A percentile compares a stretch with the other conserved stretches of the same genome.
These are phyloP conservation scores for Carex littledalei DNA, from an alignment of 176 grass and related monocot species.

Conservation along the genomic window DNA sequence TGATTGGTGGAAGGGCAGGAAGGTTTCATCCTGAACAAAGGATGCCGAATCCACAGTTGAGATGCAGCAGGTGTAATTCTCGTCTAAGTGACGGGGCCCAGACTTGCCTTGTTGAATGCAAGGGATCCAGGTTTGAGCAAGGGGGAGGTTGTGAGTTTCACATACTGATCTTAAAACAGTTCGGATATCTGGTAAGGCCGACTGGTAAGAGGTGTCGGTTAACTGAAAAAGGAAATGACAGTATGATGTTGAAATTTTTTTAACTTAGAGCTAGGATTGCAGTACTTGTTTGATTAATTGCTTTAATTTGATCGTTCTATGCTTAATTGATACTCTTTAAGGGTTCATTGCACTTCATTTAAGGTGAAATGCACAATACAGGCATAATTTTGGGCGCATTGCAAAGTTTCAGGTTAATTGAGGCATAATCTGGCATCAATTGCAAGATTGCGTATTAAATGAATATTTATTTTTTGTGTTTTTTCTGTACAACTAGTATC, in stretches of 20 bases:
- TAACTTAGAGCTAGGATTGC: neutral
- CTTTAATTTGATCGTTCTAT: neutral
- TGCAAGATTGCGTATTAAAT: neutral
- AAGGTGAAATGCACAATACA: neutral
- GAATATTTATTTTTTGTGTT: neutral
- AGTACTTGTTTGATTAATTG: neutral
- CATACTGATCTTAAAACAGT: slow-evolving; percentile 62
- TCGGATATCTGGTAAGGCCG: slow-evolving; percentile 48
- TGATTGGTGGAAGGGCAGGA: slow-evolving; percentile 68
- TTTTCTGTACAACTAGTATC: neutral
- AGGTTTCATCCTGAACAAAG: slow-evolving; percentile 37
- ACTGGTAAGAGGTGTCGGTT: slow-evolving; percentile 43
- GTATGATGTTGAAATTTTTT: neutral
- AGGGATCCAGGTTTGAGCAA: slow-evolving; percentile 90
- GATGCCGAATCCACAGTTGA: slow-evolving; percentile 75
- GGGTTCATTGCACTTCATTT: neutral
- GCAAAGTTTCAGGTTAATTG: neutral
- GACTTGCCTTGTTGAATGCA: slow-evolving; percentile 67
- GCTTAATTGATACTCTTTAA: neutral
- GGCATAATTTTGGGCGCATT: neutral
- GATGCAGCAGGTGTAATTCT: slow-evolving; percentile 60
- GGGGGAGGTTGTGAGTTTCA: slow-evolving; percentile 50
- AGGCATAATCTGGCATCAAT: neutral
- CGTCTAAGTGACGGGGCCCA: slow-evolving; percentile 63
- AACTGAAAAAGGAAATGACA: slow-evolving; percentile 41